Base-by-base conservation (phyloP, 148 eudicot genomes). In the Chenopodium formosanum region DNA sequence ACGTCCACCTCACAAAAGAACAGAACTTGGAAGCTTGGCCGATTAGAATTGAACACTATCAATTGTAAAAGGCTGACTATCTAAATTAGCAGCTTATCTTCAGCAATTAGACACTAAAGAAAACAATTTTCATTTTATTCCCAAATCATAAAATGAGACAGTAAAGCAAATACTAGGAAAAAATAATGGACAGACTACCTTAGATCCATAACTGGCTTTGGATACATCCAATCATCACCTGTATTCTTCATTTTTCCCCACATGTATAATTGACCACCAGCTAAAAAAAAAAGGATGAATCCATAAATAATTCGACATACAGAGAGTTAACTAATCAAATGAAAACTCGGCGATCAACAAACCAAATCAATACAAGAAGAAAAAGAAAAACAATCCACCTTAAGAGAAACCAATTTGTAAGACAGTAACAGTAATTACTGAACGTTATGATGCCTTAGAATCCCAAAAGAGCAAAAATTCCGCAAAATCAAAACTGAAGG, bases 161-260 rank as follows among this genome's bases (percentile, higher is more conserved):
- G 44, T 40, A 32, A 22, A 19, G 10, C n/a, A 72, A 44, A 72
- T 20, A 23, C 47, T 40, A 62, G 64, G 12, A 29, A 27, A 23
- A 8, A n/a, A 40, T 13, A 48, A 37, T 46, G 71, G 48, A 67
- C 2, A 70, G 9, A 78, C 63, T 85, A 96, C 99, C 98, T 96
- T 78, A 96, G 86, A 92, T 96, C 99, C 95, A 96, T 88, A 32
- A 92, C 86, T 81, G 98, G 98, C 87, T 96, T 96, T 56, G 99
- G 99, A 86, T 96, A 96, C 99, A 96, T 96, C 94, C 94, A 96
- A 74, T 96, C 97, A 84, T 96, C 99, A 70, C 99, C 99, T 29
- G 89, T 88, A 78, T 78, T 89, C 91, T 96, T 96, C 81, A 96
- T 70, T 84, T 96, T 96, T 4, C 99, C 99, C 99, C 99, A 94